Percentiles rank a stretch among this genome's conserved stretches.
phyloP scores from a whole-genome alignment of 129 eudicot genomes.

The Artemisia argyi region DNA sequence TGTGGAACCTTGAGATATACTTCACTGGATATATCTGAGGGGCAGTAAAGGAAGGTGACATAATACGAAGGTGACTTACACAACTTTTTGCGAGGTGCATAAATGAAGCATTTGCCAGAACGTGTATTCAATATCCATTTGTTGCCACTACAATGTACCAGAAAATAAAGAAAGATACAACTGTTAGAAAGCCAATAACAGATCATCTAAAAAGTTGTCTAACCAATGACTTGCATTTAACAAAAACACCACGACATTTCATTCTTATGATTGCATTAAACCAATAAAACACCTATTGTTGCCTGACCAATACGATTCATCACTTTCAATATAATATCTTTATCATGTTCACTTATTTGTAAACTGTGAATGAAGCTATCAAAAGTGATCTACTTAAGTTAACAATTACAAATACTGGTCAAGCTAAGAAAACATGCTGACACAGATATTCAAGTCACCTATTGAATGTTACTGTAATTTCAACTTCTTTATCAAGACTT shows the following conservation, averaged over 20 bases:
- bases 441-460: background rate
- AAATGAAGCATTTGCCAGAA: conserved; percentile 99
- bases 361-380: background rate
- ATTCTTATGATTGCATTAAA: background rate
- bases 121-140: conserved; percentile 98
- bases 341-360: background rate
- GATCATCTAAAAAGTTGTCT: background rate
- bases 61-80: conserved; percentile 59
- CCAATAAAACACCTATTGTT: background rate
- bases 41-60: conserved; percentile 11
- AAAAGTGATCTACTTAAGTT: background rate
- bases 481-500: too few species aligned
- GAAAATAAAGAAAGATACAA: conserved; percentile 1
- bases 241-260: background rate
- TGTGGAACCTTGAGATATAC: background rate
- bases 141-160: conserved; percentile 84
- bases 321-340: background rate
- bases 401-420: background rate
- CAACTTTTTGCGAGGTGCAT: conserved; percentile 97
- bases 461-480: too few species aligned
- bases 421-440: background rate
- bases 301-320: background rate
- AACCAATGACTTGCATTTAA: background rate
- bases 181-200: conserved; percentile 10
- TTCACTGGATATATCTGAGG: conserved; percentile 7